phyloP scores from a whole-genome alignment of 345 rosid species.

The Euphorbia pulcherrima region DNA sequence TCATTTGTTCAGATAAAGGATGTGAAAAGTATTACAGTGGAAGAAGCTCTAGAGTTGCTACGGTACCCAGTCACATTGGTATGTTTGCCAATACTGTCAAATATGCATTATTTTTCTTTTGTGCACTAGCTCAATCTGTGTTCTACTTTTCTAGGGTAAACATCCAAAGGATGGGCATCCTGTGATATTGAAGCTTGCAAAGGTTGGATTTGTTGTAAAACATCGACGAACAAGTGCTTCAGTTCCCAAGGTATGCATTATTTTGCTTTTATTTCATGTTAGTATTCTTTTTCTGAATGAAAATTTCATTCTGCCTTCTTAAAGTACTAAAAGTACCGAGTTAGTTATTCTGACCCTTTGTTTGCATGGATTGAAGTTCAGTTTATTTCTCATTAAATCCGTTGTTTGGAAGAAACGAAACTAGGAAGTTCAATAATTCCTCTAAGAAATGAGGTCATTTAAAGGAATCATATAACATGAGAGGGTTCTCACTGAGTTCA shows the following conservation, averaged over 20 bases:
- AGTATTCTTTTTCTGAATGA: not conserved
- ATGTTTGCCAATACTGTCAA: constrained; percentile 17
- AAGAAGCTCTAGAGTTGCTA: constrained; percentile 73
- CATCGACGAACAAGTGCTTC: constrained; percentile 74
- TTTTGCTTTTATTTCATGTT: not conserved
- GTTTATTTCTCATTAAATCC: no score
- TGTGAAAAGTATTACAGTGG: constrained; percentile 54
- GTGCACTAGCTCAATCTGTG: constrained; percentile 7
- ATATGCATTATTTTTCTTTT: constrained; percentile 2
- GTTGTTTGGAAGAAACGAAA: no score
- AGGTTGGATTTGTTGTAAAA: constrained; percentile 56
- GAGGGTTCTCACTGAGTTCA: no score
- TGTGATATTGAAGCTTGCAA: constrained; percentile 58
- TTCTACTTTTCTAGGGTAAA: constrained; percentile 51
- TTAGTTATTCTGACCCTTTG: no score
- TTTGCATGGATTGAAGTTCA: no score
- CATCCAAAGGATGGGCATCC: constrained; percentile 86
- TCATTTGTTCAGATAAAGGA: constrained; percentile 52
- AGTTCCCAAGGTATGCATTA: constrained; percentile 70
- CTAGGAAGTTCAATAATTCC: no score
- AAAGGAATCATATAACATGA: not conserved
- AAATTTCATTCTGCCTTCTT: not conserved
- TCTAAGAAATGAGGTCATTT: not conserved
- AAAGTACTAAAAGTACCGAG: no score
- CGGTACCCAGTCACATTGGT: constrained; percentile 81